A percentile compares a stretch with the other conserved stretches of the same genome.
Conservation (phyloP, 225 moss, liverwort and hornwort species). For the Pleurozium schreberi region DNA sequence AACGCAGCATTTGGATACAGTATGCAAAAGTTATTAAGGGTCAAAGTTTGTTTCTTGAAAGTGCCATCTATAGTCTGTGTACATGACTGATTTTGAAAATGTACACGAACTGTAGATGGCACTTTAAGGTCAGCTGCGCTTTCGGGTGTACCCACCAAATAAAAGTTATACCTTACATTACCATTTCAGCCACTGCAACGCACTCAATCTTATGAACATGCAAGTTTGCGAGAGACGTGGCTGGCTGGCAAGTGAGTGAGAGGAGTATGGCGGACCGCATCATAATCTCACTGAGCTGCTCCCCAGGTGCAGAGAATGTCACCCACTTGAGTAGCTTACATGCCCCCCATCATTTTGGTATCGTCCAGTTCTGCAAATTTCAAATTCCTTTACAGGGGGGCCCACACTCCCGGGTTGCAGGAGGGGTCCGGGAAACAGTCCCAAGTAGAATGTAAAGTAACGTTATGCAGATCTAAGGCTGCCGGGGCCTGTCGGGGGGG, state of each 20-base stretch:
- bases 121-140: too few relatives aligned
- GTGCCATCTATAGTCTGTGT: too few relatives aligned
- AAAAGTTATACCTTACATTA: too few relatives aligned
- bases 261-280: neutral
- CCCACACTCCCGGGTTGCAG: too few relatives aligned
- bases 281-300: neutral
- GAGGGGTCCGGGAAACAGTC: neutral
- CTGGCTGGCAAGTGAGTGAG: too few relatives aligned
- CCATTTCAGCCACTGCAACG: neutral
- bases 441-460: neutral
- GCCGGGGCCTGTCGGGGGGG: too few relatives aligned
- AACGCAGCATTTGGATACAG: too few relatives aligned
- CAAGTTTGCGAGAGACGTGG: neutral
- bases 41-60: too few relatives aligned
- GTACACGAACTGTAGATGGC: too few relatives aligned
- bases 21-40: too few relatives aligned
- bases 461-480: neutral
- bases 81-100: too few relatives aligned
- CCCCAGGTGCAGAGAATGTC: neutral
- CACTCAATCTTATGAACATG: neutral
- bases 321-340: neutral
- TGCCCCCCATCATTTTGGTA: neutral
- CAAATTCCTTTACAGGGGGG: neutral
- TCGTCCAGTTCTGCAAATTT: neutral
- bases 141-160: too few relatives aligned